Evolutionary conservation across 2,329 filamentous ascomycete genomes (phyloP), one percentile per base, ranked within the genome.

Genomic region (Drechmeria coniospora): DNA sequence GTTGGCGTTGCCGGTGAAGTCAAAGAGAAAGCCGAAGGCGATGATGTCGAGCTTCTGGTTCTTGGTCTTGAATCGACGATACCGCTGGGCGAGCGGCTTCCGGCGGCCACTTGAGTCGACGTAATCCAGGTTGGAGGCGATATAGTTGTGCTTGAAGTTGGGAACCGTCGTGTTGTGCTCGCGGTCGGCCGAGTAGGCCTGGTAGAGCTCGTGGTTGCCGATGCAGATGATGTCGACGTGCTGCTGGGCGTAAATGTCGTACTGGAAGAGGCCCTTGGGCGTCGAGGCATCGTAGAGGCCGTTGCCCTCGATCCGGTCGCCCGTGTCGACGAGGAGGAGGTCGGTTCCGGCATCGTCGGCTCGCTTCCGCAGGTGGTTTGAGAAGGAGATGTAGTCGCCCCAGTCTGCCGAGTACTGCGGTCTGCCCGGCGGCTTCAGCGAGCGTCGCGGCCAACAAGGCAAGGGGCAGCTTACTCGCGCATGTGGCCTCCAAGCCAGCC

Each of bases 331-430:
- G n/a, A 98, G 61, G n/a, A 98, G 59, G 11, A 98, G 60, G 49
- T 98, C 90, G 16, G 70, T 71, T 24, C 83, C 84, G 29, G 76
- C 65, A 1, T 73, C 68, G 45, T 94, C 80, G 30, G 84, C 83
- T 45, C 71, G 75, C 39, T 73, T 66, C 31, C 72, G 78, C 63
- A 98, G 72, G 47, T 87, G 83, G 20, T 77, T 63, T 19, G 84
- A 73, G 47, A 98, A 94, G 6, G 87, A 94, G 43, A 95, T 68
- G 53, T 95, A 98, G 56, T 98, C 90, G 32, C 90, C 90, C 84
- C 90, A 95, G 53, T 98, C 90, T 25, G 83, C 87, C 6, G 82
- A 86, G 54, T 92, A 98, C 34, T 90, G 87, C 3, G 83, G 66
- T 57, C 79, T 83, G 36, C 16, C 12, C 23, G 3, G 10, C 11